Evolutionary conservation across 78 protist species (phyloP), one percentile per base, ranked within the genome.

Genomic region (Pigoraptor vietnamica): DNA sequence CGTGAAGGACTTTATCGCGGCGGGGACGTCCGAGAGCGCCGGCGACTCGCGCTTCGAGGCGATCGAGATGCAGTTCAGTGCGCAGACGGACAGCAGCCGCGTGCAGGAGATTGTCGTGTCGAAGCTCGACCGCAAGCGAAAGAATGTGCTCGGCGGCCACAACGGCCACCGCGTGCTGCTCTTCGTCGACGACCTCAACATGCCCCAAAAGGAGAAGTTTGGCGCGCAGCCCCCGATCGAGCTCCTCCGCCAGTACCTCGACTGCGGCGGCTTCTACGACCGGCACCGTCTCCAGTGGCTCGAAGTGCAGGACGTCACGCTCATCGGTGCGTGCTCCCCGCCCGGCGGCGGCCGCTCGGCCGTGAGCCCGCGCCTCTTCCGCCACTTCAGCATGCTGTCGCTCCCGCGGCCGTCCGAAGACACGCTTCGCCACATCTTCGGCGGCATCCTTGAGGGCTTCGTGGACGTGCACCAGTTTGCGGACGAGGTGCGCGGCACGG

Each of bases 271-370:
- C 0, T 95, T 96, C 96, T 96, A 94, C 91, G 95, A 93, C 92
- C 39, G 89, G 25, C 90, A 90, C 40, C 36, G 32, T 0, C 55
- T 56, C 14, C 0, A 0, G 82, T 67, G 37, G 40, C 32, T 39
- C 23, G 34, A 37, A 38, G 34, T 96, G 25, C 56, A 38, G 29
- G 98, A 96, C 79, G 86, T 95, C 36, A 39, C 81, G 89, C 93
- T 94, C 33, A 35, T 97, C 35, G 84, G 89, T 24, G 98, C 98
- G 24, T 94, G 95, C 96, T 97, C 97, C 1, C 98, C 97, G 0
- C 97, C 97, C 0, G 98, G 98, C 0, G 98, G 98, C 40, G 98
- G 97, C 19, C 87, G 98, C n/a, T 93, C 67, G 67, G 56, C 39
- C 2, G 36, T 95, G 24, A 86, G 95, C 2, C 93, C 92, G 55